phyloP scores from a whole-genome alignment of 192 early-diverging fungal genomes.

The Podila epigama region DNA sequence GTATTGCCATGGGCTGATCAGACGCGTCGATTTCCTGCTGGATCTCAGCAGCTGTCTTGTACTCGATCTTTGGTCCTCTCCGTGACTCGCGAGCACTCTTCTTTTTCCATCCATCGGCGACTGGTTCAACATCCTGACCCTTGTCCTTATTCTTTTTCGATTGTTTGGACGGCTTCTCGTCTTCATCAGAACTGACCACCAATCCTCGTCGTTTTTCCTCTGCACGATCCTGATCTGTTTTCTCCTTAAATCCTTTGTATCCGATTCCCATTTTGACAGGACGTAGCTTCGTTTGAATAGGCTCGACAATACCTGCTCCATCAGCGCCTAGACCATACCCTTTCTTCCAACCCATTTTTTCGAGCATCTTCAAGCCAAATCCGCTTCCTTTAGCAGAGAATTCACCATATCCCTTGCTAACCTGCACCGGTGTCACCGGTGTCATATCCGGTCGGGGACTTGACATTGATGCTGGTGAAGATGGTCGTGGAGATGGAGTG shows the following conservation, averaged over 20 bases:
- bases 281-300: conserved; percentile 87
- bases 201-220: conserved; percentile 51
- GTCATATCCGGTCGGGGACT: conserved; percentile 29
- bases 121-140: conserved; percentile 20
- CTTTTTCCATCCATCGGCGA: conserved; percentile 59
- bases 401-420: conserved; percentile 80
- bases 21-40: conserved; percentile 60
- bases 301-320: conserved; percentile 88
- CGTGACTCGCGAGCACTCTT: conserved; percentile 22
- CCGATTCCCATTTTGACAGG: conserved; percentile 85
- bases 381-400: conserved; percentile 82
- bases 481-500: conserved; percentile 18
- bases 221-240: conserved; percentile 68
- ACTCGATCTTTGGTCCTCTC: conserved; percentile 57
- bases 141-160: conserved; percentile 28
- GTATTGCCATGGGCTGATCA: conserved; percentile 37
- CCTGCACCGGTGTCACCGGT: conserved; percentile 35
- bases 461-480: conserved; percentile 1
- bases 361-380: conserved; percentile 82
- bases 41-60: conserved; percentile 82
- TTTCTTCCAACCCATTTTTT: conserved; percentile 89
- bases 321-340: conserved; percentile 91
- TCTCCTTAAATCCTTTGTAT: conserved; percentile 81
- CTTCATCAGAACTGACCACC: conserved; percentile 31
- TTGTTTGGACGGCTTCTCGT: conserved; percentile 24